Conservation (phyloP, 208 protist genomes). For the Crithidia expoeki region DNA sequence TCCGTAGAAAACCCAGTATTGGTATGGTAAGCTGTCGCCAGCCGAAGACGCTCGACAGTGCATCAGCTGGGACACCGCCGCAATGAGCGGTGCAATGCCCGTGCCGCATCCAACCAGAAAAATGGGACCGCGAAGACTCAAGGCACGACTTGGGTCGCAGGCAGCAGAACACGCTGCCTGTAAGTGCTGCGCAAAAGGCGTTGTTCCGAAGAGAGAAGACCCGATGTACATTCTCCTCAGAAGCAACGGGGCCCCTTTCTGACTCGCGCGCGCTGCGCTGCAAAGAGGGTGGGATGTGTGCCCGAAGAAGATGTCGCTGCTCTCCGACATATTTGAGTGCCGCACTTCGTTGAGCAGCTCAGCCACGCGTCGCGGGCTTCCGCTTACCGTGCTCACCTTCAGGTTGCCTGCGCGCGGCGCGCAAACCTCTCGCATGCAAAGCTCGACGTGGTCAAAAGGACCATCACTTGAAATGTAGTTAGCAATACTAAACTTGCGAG, state of each 20-base stretch:
- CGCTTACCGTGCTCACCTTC: background rate
- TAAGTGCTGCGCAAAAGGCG: conserved; percentile 56
- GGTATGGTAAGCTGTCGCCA: conserved; percentile 18
- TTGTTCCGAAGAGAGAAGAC: conserved; percentile 61
- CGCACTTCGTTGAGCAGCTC: conserved; percentile 37
- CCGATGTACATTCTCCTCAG: conserved; percentile 49
- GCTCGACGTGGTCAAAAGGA: conserved; percentile 22
- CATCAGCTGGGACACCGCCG: conserved; percentile 62
- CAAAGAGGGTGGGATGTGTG: conserved; percentile 43
- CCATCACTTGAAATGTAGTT: conserved; percentile 15
- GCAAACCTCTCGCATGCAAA: conserved; percentile 45
- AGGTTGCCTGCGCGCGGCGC: conserved; percentile 23
- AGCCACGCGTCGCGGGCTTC: conserved; percentile 23
- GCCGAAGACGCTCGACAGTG: conserved; percentile 18
- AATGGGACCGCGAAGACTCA: conserved; percentile 25
- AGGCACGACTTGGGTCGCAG: background rate
- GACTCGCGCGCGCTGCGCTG: conserved; percentile 16
- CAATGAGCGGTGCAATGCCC: conserved; percentile 81
- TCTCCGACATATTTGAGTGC: background rate
- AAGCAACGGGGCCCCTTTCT: background rate
- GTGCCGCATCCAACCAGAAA: conserved; percentile 80
- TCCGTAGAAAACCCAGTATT: conserved; percentile 81
- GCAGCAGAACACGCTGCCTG: conserved; percentile 21
- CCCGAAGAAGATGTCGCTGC: conserved; percentile 30
- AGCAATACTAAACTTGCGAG: conserved; percentile 77